Base-by-base conservation (phyloP, 257 asterid species). In the Haberlea rhodopensis region DNA sequence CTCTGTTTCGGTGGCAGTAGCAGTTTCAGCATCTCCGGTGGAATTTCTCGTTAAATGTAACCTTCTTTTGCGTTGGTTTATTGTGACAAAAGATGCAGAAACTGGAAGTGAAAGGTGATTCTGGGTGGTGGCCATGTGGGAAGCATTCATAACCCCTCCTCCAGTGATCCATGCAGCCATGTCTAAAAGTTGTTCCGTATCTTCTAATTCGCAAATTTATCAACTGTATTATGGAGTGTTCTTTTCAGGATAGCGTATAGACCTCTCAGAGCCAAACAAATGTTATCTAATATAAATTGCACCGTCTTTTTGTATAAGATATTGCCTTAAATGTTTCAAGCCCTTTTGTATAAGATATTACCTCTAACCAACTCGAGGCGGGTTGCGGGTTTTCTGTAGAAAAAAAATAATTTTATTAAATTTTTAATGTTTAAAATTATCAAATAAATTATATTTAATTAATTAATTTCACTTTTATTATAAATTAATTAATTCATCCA, bases 151-250 rank as follows among this genome's bases (percentile, higher is more conserved):
- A 7, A 60, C 57, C 1, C 78, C 73, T 16, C 66, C 75, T 0
- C 68, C 57, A 11, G 84, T 60, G 21, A 84, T 19, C 23, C 84
- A 66, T 37, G 84, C 76, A 18, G 86, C 81, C 88, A 76, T 81
- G 73, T 66, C 56, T 68, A 34, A 24, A 5, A 29, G 9, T n/a
- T n/a, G 13, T 15, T 23, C n/a, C 25, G 15, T 63, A 25, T 5
- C 18, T 32, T 28, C 34, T 45, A 24, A 13, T 37, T 24, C 57
- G 45, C 40, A 18, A 26, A 4, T 53, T 8, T 20, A 16, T 46
- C 3, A n/a, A 19, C 7, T 18, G 9, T 2, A 8, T 18, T 60
- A 18, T 4, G 27, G n/a, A 7, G 1, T 45, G 43, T 31, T 60
- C 24, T 29, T 2, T 43, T 23, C 62, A 24, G 70, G 72, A 72